Percentiles rank a stretch among this genome's conserved stretches.
Conservation (phyloP, 768 basidiomycete genomes). For the Rhodotorula diobovata region DNA sequence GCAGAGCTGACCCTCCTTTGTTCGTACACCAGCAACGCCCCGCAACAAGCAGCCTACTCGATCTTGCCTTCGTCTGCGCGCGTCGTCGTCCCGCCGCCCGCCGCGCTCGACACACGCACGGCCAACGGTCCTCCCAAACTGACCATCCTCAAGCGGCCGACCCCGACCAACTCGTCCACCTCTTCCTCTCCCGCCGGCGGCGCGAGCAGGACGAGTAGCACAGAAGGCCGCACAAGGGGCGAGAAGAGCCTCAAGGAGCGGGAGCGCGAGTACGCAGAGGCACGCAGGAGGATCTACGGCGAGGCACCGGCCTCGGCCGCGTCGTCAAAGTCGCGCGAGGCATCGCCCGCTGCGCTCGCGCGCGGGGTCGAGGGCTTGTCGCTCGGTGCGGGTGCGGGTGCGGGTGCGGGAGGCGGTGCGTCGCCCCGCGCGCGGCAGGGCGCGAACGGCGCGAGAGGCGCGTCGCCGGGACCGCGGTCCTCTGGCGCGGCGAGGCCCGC, state of each 20-base stretch:
- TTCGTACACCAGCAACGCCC: not conserved
- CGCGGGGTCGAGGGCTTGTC: no score
- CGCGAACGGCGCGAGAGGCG: no score
- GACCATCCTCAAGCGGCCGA: constrained; percentile 25
- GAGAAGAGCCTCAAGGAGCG: constrained; percentile 21
- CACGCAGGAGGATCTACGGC: constrained; percentile 27
- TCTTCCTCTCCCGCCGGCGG: not conserved
- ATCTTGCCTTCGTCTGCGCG: constrained; percentile 11
- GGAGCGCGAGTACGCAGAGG: constrained; percentile 23
- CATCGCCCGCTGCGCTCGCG: not conserved
- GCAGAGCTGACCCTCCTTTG: not conserved
- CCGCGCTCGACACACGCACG: constrained; percentile 14
- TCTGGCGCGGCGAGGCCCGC: no score
- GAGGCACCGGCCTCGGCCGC: no score
- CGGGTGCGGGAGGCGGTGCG: no score
- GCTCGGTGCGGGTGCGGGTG: no score
- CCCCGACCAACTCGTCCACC: not conserved
- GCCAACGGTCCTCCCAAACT: constrained; percentile 25
- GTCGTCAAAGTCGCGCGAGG: not conserved
- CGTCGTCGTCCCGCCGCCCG: not conserved
- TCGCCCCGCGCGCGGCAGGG: no score
- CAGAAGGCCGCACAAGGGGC: not conserved
- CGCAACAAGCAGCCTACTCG: constrained; percentile 3
- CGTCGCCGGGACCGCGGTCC: not conserved
- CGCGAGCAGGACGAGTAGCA: not conserved